Base-by-base conservation (phyloP, 805 yeast genomes). In the Barnettozyma sucrosica region DNA sequence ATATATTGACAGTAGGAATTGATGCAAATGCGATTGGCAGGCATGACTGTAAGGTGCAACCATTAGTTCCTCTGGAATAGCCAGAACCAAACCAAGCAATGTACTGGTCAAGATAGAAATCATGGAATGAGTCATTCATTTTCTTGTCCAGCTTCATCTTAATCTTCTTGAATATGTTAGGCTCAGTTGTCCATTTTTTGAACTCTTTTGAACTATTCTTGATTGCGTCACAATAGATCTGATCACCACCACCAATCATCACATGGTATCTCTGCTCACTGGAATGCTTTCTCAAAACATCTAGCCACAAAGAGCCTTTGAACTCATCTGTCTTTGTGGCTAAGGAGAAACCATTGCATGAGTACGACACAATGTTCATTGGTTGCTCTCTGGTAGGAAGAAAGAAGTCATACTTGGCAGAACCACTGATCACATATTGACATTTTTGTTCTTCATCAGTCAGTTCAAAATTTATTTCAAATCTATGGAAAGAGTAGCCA, bases 161-260 rank as follows among this genome's bases (percentile, higher is more conserved):
- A 32, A 64, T 64, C 54, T 79, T 82, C 53, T 70, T 67, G 26
- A 68, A 58, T 9, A 80, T 66, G 50, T 73, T 77, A 47, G 70
- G 73, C 51, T 79, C 80, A 25, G 70, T 60, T 25, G 79, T 63
- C 96, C 97, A 89, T 26, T 77, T 63, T 50, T 73, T 63, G 55
- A 85, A 77, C 7, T 62, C 62, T 42, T 73, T 59, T 14, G 83
- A 79, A 19, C 77, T 71, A 19, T 74, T 54, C 63, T 84, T 85
- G 55, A 92, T 80, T 1, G 88, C 74, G 66, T 92, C 99, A 45
- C 90, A 81, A 64, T 92, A 92, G 44, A 92, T 76, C 67, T 92
- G 99, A 66, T 92, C 99, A 28, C 99, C 99, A 45, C 98, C 98
- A 25, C 98, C 98, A 25, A 93, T 70, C 95, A 92, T 90, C 5